Evolutionary conservation across 2,329 filamentous ascomycete species (phyloP), one percentile per base, ranked within the genome.

Genomic region (Nothophoma quercina): DNA sequence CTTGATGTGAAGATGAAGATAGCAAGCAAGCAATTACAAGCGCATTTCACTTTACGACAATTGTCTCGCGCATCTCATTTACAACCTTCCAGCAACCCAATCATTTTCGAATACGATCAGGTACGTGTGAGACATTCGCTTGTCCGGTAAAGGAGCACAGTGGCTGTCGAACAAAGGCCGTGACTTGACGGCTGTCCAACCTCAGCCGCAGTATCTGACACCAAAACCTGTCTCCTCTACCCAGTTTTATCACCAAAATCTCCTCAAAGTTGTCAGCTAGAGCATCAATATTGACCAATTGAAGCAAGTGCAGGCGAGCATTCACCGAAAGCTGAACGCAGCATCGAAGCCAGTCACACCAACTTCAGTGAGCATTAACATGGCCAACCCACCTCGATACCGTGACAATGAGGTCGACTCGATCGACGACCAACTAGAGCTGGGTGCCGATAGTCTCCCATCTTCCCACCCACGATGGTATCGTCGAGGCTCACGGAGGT

Each of bases 401-500:
- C 26, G 19, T 12, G 41, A 45, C 13, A n/a, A 34, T 23, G 28
- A 29, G 25, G 19, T 39, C 3, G 12, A 22, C 9, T n/a, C 29
- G 7, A 26, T 23, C n/a, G 22, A 29, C 4, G 28, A 23, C 7
- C 48, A 40, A 5, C n/a, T 40, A 12, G 34, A 44, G 28, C 15
- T 34, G 7, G 5, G 4, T 4, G 5, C 9, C n/a, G 26, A 33
- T 6, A 3, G 13, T 6, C 34, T 13, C 1, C 9, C 22, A 7
- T 16, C 19, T n/a, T 16, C 33, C 15, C 33, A 33, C n/a, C 47
- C 32, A 15, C 29, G 25, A 23, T 44, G 28, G 40, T 51, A 39
- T 22, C 28, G 26, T 15, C 21, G n/a, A 15, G 9, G 32, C 16
- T 28, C 26, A 25, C 26, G 13, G n/a, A 16, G 15, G 6, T 12